Evolutionary conservation across 441 rosid species (phyloP).

Genomic region (Erodium trifolium): DNA sequence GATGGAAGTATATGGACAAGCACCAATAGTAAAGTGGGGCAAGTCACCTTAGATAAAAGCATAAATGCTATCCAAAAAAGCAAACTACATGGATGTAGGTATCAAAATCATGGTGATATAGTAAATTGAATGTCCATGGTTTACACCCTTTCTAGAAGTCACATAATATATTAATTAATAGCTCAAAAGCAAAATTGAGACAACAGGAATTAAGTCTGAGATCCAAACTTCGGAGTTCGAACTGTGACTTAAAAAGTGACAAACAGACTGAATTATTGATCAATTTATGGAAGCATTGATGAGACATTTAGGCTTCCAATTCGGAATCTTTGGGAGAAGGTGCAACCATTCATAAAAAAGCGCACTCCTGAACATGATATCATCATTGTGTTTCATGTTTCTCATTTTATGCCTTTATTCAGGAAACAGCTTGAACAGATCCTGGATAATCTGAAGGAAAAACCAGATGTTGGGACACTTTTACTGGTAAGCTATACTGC

Average conservation of each 20-base stretch:
- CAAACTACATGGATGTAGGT: neutral
- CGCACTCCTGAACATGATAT: too few species aligned
- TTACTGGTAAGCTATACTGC: conserved; percentile 52
- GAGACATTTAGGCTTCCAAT: neutral
- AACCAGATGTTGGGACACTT: conserved; percentile 84
- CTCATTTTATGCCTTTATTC: conserved; percentile 23
- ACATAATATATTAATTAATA: neutral
- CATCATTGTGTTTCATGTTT: neutral
- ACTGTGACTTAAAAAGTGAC: neutral
- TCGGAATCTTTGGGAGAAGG: neutral
- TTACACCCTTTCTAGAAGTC: neutral
- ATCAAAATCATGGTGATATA: neutral
- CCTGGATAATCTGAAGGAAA: conserved; percentile 75
- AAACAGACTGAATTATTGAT: neutral
- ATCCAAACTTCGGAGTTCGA: neutral
- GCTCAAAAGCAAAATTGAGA: neutral
- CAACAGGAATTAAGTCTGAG: neutral
- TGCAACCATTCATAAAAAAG: neutral
- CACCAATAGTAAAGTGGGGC: neutral
- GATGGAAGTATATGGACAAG: neutral
- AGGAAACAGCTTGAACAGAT: conserved; percentile 93
- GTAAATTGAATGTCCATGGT: neutral
- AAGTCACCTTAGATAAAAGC: neutral
- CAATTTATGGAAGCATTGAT: neutral
- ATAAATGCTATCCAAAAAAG: neutral